Base-by-base conservation (phyloP, 2,329 filamentous ascomycete species). In the Calonectria pteridis region DNA sequence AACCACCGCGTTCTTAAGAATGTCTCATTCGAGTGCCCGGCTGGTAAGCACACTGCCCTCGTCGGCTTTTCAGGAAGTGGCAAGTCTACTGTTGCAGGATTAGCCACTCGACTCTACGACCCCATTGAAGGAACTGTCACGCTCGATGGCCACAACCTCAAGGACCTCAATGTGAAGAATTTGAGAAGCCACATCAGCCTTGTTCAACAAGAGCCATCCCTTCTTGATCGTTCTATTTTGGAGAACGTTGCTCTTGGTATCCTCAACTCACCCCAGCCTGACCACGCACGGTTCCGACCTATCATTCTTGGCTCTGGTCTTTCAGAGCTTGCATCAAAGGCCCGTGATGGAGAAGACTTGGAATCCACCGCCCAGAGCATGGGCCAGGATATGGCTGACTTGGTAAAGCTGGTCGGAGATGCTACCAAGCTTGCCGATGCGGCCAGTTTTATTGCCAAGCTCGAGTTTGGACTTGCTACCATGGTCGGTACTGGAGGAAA, bases 351-450 rank as follows among this genome's bases (percentile, higher is more conserved):
- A 9, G 80, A 87, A 40, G 84, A 89, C 59, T 81, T 92, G 10
- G 78, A 83, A 16, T 78, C 81, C 7, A 86, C 86, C 18, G 87
- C 89, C 4, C 83, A 84, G 80, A 79, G 81, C 4, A 84, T 87
- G 13, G 86, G 88, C 0, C 73, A 85, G 2, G 83, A 86, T 13
- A 83, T 89, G 33, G 81, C 85, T 7, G 87, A 91, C 69, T 88
- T 93, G n/a, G 83, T 91, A 35, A 81, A 79, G 31, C 82, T 89
- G 31, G 87, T 90, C 2, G 83, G 86, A 78, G 80, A 87, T 20
- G 89, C 92, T 26, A 88, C 91, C 3, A 84, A 83, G 16, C 85
- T 92, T 33, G 92, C 92, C 0, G 91, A 93, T 81, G 92, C 90
- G 0, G 84, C 86, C 65, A 79, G 79, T 16, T 93, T 92, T 79